These are phyloP conservation scores for Amesomyces nigricolor DNA, from an alignment of 2,329 filamentous ascomycete species.

Conservation along the genomic window DNA sequence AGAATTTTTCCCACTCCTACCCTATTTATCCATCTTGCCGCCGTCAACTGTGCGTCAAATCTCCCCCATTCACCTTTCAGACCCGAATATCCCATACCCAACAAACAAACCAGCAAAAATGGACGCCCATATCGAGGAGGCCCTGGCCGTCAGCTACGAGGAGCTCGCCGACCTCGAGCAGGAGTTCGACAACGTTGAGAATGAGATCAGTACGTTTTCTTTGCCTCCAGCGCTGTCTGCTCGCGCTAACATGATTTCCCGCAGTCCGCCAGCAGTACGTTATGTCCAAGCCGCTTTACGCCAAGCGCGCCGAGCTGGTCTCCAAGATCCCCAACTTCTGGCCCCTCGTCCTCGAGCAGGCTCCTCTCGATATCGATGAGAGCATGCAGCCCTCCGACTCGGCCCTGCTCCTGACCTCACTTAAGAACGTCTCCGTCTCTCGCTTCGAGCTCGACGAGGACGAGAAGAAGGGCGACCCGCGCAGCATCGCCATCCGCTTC, in stretches of 20 bases:
- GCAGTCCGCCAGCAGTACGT: conserved; percentile 67
- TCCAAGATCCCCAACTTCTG: conserved; percentile 81
- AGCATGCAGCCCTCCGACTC: conserved; percentile 80
- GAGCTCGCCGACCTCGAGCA: conserved; percentile 74
- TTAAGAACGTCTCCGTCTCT: conserved; percentile 65
- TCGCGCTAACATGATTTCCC: conserved; percentile 12
- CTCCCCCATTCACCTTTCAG: neutral
- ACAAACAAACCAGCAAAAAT: conserved; percentile 18
- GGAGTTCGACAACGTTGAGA: conserved; percentile 78
- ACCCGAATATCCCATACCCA: neutral
- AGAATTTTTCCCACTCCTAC: conserved; percentile 8
- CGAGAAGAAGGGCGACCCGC: conserved; percentile 63
- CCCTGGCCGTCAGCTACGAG: conserved; percentile 56
- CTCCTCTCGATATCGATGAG: conserved; percentile 78
- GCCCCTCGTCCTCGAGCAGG: conserved; percentile 86
- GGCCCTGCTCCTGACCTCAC: conserved; percentile 60
- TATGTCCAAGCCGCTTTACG: conserved; percentile 65
- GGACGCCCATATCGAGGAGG: conserved; percentile 32
- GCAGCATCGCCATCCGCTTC: conserved; percentile 71
- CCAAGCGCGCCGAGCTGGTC: conserved; percentile 66
- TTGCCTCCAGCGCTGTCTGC: neutral
- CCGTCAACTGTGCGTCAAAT: neutral
- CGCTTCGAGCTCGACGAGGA: conserved; percentile 70
- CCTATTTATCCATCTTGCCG: neutral
- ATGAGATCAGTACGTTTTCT: conserved; percentile 66